A percentile compares a stretch with the other conserved stretches of the same genome.
phyloP scores from a whole-genome alignment of 106 monocot genomes.

The Amphibolis antarctica region DNA sequence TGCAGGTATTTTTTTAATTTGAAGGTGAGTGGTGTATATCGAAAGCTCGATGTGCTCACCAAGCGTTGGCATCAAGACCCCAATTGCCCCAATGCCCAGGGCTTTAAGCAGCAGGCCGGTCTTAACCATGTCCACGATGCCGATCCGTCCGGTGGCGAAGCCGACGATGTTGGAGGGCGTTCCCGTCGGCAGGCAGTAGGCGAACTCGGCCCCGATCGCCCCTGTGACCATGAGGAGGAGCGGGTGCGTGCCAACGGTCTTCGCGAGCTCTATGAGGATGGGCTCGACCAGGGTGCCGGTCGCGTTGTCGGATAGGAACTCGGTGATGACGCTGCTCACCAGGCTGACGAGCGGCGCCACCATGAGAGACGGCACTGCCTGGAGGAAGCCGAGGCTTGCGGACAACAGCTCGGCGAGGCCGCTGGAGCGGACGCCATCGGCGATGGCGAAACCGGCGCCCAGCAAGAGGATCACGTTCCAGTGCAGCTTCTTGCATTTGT shows the following conservation, averaged over 20 bases:
- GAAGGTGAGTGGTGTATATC: too few species aligned
- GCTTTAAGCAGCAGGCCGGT: conserved; percentile 63
- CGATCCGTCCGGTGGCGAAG: conserved; percentile 61
- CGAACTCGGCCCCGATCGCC: conserved; percentile 72
- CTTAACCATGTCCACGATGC: conserved; percentile 68
- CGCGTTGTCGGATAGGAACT: conserved; percentile 81
- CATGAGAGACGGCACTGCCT: conserved; percentile 34
- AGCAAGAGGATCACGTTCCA: conserved; percentile 90
- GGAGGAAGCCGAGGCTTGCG: conserved; percentile 46
- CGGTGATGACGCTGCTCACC: conserved; percentile 59
- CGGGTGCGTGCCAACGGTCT: conserved; percentile 53
- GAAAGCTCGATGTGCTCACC: conserved; percentile 7
- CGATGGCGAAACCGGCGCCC: conserved; percentile 89
- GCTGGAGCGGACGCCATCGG: conserved; percentile 59
- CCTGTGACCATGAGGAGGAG: conserved; percentile 77
- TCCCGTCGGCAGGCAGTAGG: conserved; percentile 73
- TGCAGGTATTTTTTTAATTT: too few species aligned
- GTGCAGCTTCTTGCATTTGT: conserved; percentile 83
- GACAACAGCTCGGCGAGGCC: conserved; percentile 73
- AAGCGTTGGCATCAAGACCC: conserved; percentile 71
- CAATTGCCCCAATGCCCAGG: conserved; percentile 33
- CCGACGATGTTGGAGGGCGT: conserved; percentile 83
- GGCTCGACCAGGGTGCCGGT: conserved; percentile 72
- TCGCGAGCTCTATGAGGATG: conserved; percentile 56
- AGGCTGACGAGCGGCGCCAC: conserved; percentile 60